Evolutionary conservation across 2,329 filamentous ascomycete species (phyloP), one percentile per base, ranked within the genome.

Genomic region (Scedosporium apiospermum): DNA sequence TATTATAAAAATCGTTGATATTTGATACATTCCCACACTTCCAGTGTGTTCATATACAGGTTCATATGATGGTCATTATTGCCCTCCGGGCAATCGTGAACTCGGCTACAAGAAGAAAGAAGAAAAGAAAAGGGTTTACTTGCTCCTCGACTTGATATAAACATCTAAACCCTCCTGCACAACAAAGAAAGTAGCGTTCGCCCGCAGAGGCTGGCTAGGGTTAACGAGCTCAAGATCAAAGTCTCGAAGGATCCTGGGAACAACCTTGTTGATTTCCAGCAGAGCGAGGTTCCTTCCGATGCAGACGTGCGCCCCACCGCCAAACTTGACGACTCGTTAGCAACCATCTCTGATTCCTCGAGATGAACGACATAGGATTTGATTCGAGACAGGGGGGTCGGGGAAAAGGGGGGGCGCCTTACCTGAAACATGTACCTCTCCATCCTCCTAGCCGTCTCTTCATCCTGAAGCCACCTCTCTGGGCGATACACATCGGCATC

Each of bases 121-220:
- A 38, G 10, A 38, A 3, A 14, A 38, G 34, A 6, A 38, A 38
- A 12, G 2, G 10, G 34, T 38, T 38, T 38, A 38, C 23, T 55
- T 23, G 51, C 7, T 23, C 59, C n/a, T 61, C 46, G 18, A 14
- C 46, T 51, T 74, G 63, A 81, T 74, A 67, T 75, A 82, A 58
- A 84, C 81, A 58, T 83, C 76, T 64, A 85, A 68, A 0, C 83
- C 82, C 59, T 79, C 75, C 69, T 85, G 83, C 9, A 85, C 81
- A 9, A 85, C 82, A 67, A 86, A 85, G 70, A 85, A 85, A 3
- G 81, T 83, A 21, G 82, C 78, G 62, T 81, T 77, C n/a, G 81
- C 80, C 64, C 76, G 77, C 66, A 85, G 73, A 60, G 78, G 75
- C 51, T 78, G 74, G 9, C 75, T 74, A 0, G 80, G 80, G 63